Evolutionary conservation across 129 eudicot genomes (phyloP), one percentile per base, ranked within the genome.

Genomic region (Tagetes patula): DNA sequence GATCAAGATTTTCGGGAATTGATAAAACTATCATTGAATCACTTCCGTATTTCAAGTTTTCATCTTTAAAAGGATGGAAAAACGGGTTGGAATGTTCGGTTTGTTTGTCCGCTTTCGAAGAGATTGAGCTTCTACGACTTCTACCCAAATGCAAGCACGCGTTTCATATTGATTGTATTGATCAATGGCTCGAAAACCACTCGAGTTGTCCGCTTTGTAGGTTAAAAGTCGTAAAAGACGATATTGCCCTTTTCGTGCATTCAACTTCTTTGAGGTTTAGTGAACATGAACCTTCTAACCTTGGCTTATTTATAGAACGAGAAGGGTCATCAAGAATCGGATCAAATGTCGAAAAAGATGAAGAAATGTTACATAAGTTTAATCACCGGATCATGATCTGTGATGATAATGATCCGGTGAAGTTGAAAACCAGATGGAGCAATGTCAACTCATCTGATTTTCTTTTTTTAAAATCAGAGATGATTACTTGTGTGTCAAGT

Each of bases 161-260:
- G 0, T 92, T 92, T 75, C 96, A 92, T 62, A 79, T 89, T 0
- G 77, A 74, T 38, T 92, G 98, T 67, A 78, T 92, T 47, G 98
- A 92, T 67, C 78, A 66, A 49, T 92, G 98, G 98, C 90, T 92
- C 12, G 89, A 85, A 61, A 77, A 73, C 34, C 96, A 92, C 82
- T 87, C 96, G 5, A 89, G 84, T 30, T 92, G 98, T 65, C 98
- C 98, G 0, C 90, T 92, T 59, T 89, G 98, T 68, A 80, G 97
- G 80, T 69, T 76, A 43, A 76, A 71, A 38, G 86, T 92, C 31
- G 61, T 73, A 4, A 43, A 48, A 13, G 91, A 89, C 2, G 96
- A 92, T 75, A 67, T 89, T 8, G 37, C 84, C 2, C 33, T 65
- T 13, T 40, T 84, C 58, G 38, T 66, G 12, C 30, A 72, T 59